phyloP scores from a whole-genome alignment of 2,329 filamentous ascomycete species.

The Karstenula rhodostoma region DNA sequence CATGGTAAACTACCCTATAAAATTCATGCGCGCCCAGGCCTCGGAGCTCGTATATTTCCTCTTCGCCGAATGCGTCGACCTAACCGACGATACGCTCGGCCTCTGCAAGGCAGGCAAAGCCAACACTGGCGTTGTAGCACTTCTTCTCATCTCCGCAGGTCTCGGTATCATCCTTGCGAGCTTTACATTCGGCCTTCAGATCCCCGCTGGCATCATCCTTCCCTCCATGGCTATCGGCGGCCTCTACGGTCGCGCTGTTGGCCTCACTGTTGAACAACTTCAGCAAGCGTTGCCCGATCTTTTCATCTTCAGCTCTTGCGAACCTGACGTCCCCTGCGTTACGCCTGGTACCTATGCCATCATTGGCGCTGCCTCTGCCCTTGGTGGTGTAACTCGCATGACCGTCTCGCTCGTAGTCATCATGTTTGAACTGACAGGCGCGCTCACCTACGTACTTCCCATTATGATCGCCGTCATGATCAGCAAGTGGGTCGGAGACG shows the following conservation, averaged over 20 bases:
- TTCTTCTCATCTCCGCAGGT: conserved; percentile 81
- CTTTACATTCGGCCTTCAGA: conserved; percentile 91
- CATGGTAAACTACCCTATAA: conserved; percentile 92
- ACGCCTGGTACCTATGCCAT: conserved; percentile 97
- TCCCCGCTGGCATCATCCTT: conserved; percentile 93
- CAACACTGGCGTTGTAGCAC: conserved; percentile 80
- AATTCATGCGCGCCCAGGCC: conserved; percentile 92
- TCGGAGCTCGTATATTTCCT: conserved; percentile 91
- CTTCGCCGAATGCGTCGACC: conserved; percentile 86
- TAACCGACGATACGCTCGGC: conserved; percentile 85
- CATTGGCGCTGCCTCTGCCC: conserved; percentile 91
- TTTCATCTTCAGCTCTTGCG: conserved; percentile 80
- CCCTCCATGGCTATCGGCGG: conserved; percentile 97
- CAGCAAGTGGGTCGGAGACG: conserved; percentile 97
- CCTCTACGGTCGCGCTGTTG: conserved; percentile 85
- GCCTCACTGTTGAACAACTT: conserved; percentile 88
- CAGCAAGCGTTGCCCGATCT: conserved; percentile 80
- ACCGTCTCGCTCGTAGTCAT: conserved; percentile 99
- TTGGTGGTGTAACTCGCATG: conserved; percentile 93
- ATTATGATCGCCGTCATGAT: conserved; percentile 99
- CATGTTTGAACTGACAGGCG: conserved; percentile 98
- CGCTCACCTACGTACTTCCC: conserved; percentile 92
- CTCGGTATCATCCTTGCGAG: conserved; percentile 86
- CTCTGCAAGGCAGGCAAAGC: conserved; percentile 88
- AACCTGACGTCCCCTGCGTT: conserved; percentile 85